Evolutionary conservation across 495 filamentous ascomycete species (phyloP).

Genomic region (Aspergillus indologenus): DNA sequence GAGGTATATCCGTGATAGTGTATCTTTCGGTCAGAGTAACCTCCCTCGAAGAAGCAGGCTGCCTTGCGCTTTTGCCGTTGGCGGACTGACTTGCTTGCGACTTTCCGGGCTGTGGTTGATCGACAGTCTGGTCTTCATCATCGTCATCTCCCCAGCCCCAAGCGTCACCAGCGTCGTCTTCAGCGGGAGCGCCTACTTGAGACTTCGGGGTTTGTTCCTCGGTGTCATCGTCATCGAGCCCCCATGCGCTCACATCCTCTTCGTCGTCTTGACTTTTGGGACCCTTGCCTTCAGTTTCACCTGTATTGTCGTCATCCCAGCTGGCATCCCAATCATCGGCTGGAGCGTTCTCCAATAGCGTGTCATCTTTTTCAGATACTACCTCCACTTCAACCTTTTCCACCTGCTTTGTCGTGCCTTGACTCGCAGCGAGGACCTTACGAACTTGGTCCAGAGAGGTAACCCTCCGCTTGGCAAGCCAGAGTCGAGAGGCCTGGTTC

Average conservation of each 20-base stretch:
- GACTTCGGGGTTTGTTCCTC: constrained; percentile 24
- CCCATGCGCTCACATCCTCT: constrained; percentile 66
- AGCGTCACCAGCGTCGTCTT: constrained; percentile 53
- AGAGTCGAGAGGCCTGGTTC: constrained; percentile 70
- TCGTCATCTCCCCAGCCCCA: constrained; percentile 73
- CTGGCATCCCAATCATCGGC: constrained; percentile 71
- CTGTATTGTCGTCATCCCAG: constrained; percentile 65
- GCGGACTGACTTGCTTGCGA: constrained; percentile 17
- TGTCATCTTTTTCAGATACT: constrained; percentile 64
- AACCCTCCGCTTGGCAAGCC: constrained; percentile 82
- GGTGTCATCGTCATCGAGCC: constrained; percentile 52
- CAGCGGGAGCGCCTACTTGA: constrained; percentile 14
- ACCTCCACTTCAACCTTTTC: constrained; percentile 83
- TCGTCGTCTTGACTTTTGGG: constrained; percentile 42
- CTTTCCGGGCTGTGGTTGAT: constrained; percentile 16
- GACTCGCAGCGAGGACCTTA: constrained; percentile 59
- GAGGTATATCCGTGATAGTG: constrained; percentile 80
- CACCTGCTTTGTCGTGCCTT: constrained; percentile 61
- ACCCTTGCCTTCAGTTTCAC: constrained; percentile 27
- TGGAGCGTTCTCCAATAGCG: constrained; percentile 53
- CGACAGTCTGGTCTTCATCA: constrained; percentile 28
- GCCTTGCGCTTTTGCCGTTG: constrained; percentile 14
- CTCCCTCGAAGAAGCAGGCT: constrained; percentile 43
- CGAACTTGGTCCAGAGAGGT: constrained; percentile 70
- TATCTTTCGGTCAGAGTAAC: constrained; percentile 83